Evolutionary conservation across 805 yeast species (phyloP).

Genomic region (Sugiyamaella mastotermitis): DNA sequence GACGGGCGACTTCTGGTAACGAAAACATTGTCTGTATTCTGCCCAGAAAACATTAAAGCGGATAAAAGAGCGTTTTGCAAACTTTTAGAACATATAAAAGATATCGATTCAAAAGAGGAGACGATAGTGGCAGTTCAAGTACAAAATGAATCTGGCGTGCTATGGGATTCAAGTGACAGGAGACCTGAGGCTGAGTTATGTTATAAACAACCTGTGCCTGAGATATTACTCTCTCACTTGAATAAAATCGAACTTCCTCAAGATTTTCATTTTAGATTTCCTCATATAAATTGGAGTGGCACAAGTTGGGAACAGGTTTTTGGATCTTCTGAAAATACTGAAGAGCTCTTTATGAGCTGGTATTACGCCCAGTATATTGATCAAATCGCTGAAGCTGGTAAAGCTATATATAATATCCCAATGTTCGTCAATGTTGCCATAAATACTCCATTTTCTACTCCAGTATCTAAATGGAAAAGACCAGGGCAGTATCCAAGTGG

Average conservation of each 20-base stretch:
- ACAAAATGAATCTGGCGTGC: slow-evolving; percentile 17
- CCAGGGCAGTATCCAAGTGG: slow-evolving; percentile 20
- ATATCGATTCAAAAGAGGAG: slow-evolving; percentile 1
- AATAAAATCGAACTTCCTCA: neutral
- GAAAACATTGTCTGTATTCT: slow-evolving; percentile 15
- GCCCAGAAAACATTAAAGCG: slow-evolving; percentile 8
- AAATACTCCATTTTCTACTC: slow-evolving; percentile 6
- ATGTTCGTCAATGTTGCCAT: slow-evolving; percentile 15
- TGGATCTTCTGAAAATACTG: slow-evolving; percentile 12
- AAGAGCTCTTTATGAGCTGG: slow-evolving; percentile 18
- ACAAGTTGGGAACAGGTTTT: slow-evolving; percentile 14
- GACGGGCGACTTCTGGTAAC: slow-evolving; percentile 4
- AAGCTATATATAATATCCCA: slow-evolving; percentile 12
- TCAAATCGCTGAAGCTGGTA: slow-evolving; percentile 15
- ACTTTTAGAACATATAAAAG: slow-evolving; percentile 12
- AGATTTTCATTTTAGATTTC: neutral
- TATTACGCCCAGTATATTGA: slow-evolving; percentile 17
- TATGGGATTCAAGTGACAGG: slow-evolving; percentile 17
- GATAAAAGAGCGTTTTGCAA: slow-evolving; percentile 14
- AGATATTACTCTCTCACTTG: slow-evolving; percentile 6
- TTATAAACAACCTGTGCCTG: slow-evolving; percentile 13
- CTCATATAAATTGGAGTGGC: neutral
- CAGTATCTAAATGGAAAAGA: slow-evolving; percentile 3
- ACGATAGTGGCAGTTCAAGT: slow-evolving; percentile 18
- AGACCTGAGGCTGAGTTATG: slow-evolving; percentile 1